A percentile compares a stretch with the other conserved stretches of the same genome.
Conservation (phyloP, 2,329 filamentous ascomycete genomes). For the Penicillium digitatum region DNA sequence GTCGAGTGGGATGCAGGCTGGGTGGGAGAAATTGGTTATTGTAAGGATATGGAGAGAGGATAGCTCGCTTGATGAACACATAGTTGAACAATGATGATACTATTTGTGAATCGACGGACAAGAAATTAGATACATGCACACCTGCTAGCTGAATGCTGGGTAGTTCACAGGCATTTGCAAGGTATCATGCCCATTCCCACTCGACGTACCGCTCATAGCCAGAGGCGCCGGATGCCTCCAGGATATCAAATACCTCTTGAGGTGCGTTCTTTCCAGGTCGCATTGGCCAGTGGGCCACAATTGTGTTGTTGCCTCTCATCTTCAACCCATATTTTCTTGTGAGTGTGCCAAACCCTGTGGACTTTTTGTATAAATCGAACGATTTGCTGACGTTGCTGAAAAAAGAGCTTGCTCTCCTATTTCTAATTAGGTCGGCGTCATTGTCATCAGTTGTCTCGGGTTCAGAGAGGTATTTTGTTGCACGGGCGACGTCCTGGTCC, state of each 20-base stretch:
- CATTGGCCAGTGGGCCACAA: not conserved
- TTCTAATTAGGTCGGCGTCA: not conserved
- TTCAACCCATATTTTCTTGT: not conserved
- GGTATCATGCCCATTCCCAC: not conserved
- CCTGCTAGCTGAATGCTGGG: not conserved
- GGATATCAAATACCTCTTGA: not conserved
- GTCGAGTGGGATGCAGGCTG: conserved; percentile 77
- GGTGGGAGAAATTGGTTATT: conserved; percentile 92
- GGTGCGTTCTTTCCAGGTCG: not conserved
- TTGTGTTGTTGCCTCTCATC: not conserved
- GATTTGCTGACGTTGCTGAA: not conserved
- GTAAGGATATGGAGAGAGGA: conserved; percentile 70
- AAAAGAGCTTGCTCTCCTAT: not conserved
- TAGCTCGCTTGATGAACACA: not conserved
- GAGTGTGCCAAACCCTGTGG: not conserved
- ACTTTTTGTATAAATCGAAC: not conserved
- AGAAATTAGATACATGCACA: not conserved
- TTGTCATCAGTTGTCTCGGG: not conserved
- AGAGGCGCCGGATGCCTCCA: not conserved
- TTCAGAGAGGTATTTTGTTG: not conserved
- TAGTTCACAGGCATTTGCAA: not conserved
- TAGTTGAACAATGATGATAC: not conserved
- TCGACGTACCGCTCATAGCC: not conserved
- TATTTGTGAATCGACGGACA: not conserved
- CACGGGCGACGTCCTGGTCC: not conserved